Percentiles rank a stretch among this genome's conserved stretches.
phyloP scores from a whole-genome alignment of 177 flowering plant species.

The Vitis hybrid region DNA sequence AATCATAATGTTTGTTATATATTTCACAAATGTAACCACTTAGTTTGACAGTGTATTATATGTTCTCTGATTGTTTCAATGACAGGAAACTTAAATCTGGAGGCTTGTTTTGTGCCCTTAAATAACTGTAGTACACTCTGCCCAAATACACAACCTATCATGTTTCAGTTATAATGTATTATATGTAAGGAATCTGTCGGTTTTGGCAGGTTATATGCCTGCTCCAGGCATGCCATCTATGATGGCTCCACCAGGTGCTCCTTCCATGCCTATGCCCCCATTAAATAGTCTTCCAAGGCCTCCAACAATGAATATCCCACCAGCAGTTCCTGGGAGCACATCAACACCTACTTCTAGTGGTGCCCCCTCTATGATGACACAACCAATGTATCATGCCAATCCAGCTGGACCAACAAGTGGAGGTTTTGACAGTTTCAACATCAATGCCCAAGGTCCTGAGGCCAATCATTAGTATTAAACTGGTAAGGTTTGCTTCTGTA shows the following conservation, averaged over 20 bases:
- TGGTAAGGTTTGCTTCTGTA: conserved; percentile 2
- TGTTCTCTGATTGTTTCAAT: too few relatives aligned
- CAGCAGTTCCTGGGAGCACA: conserved; percentile 34
- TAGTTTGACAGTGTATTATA: too few relatives aligned
- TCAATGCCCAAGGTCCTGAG: conserved; percentile 35
- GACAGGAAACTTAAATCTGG: too few relatives aligned
- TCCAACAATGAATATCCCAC: conserved; percentile 27
- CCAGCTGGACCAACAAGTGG: conserved; percentile 37
- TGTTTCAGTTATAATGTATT: background rate
- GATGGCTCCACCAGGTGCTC: conserved; percentile 63
- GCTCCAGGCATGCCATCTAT: conserved; percentile 48
- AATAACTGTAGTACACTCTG: too few relatives aligned
- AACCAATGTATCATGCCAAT: conserved; percentile 37
- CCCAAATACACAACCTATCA: background rate
- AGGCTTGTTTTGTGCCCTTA: too few relatives aligned
- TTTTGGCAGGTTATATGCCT: conserved; percentile 36
- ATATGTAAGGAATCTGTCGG: conserved; percentile 1
- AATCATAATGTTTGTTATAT: too few relatives aligned
- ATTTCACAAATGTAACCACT: too few relatives aligned
- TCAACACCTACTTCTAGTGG: conserved; percentile 30
- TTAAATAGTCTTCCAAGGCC: conserved; percentile 50
- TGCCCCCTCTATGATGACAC: conserved; percentile 29
- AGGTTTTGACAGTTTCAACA: conserved; percentile 33
- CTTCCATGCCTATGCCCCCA: conserved; percentile 41
- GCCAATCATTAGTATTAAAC: conserved; percentile 24